Percentiles rank a stretch among this genome's conserved stretches.
These are phyloP conservation scores for Russula abietina DNA, from an alignment of 768 basidiomycete genomes.

Conservation along the genomic window DNA sequence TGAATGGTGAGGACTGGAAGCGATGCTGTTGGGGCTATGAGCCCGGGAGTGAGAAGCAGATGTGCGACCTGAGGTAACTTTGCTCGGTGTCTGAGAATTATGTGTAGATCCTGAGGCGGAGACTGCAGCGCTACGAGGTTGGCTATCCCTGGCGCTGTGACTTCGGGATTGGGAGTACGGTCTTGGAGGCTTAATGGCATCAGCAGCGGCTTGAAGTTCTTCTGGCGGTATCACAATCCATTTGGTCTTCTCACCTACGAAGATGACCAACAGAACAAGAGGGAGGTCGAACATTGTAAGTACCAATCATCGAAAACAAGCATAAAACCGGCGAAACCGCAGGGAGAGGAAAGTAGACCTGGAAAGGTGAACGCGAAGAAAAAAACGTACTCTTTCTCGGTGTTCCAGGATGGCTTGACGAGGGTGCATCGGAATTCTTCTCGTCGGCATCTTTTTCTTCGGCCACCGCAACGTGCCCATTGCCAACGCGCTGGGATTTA, in stretches of 20 bases:
- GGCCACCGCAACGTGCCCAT: constrained; percentile 11
- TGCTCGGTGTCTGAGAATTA: constrained; percentile 37
- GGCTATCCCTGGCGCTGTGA: constrained; percentile 26
- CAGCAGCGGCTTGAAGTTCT: constrained; percentile 50
- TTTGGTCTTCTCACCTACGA: constrained; percentile 49
- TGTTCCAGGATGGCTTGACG: constrained; percentile 29
- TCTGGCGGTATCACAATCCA: constrained; percentile 55
- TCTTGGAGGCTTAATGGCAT: constrained; percentile 32
- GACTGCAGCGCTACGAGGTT: constrained; percentile 24
- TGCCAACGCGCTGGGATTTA: constrained; percentile 18
- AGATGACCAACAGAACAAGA: constrained; percentile 3
- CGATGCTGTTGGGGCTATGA: constrained; percentile 42
- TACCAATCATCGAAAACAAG: constrained; percentile 5
- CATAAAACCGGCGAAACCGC: constrained; percentile 5
- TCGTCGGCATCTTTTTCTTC: constrained; percentile 26
- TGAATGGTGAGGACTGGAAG: constrained; percentile 43
- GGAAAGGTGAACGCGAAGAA: constrained; percentile 3
- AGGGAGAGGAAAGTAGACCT: constrained; percentile 1
- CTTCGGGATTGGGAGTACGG: constrained; percentile 29
- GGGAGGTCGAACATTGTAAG: constrained; percentile 7
- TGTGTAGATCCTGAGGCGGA: constrained; percentile 33
- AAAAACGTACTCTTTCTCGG: constrained; percentile 36
- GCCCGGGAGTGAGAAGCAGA: constrained; percentile 41
- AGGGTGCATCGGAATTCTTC: constrained; percentile 25
- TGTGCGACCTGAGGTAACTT: constrained; percentile 31